Base-by-base conservation (phyloP, 768 basidiomycete species). In the Xerocomus spinulosus region DNA sequence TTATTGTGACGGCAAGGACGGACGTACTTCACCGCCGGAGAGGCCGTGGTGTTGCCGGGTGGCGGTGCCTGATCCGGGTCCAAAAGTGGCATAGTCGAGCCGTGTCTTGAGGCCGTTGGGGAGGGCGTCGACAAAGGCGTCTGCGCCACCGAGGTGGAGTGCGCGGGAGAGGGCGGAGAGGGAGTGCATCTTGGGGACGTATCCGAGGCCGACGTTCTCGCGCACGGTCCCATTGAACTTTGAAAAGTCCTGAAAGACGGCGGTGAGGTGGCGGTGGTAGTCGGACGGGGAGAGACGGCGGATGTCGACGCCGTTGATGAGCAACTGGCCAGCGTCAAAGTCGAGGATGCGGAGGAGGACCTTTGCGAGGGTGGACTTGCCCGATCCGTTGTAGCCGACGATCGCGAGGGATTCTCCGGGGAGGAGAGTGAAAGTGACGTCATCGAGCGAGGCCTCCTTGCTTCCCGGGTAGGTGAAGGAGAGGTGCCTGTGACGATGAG, bases 121-220 rank as follows among this genome's bases (percentile, higher is more conserved):
- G 38, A 92, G 70, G 44, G 79, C 72, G 41, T 79, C 72, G 30
- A 89, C 78, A 33, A 93, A 69, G 14, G 68, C 67, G 43, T 80
- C 80, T 14, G 87, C 90, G 40, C 85, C 85, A 20, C 86, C 89
- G 28, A 87, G 73, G 38, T 72, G 73, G 33, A 92, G 68, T n/a
- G 91, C 90, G 17, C 70, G 68, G 50, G 78, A 71, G 46, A 93
- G 73, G 10, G 80, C 78, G 3, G 71, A 67, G 14, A 74, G 73
- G 43, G 79, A 76, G 29, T 74, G 69, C 52, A 92, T 66, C 55
- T 81, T 77, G 13, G 78, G 77, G 17, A 92, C 78, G 56, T 76
- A 79, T 17, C 92, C 91, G 3, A 93, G 69, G n/a, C 91, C 92
- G 24, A 92, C 82, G 61, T 94, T 94, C 62, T 92, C 87, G 52